A percentile compares a stretch with the other conserved stretches of the same genome.
These are phyloP conservation scores for Pulveroboletus sp. DNA, from an alignment of 768 basidiomycete species.

Conservation along the genomic window DNA sequence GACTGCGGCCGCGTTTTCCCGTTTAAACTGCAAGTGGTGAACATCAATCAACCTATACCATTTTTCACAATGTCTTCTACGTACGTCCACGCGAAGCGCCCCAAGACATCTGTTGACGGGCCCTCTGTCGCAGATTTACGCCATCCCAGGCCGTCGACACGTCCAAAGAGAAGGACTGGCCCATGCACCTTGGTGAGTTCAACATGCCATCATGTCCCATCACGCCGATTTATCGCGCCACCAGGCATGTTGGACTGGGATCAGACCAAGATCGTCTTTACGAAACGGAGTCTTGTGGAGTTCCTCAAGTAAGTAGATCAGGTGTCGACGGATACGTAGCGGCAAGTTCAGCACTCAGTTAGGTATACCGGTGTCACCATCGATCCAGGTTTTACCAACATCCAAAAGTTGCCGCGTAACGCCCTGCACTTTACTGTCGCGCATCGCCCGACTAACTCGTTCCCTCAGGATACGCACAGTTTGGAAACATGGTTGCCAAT, in stretches of 20 bases:
- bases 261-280: slow-evolving; percentile 70
- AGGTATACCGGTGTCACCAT: slow-evolving; percentile 76
- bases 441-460: background rate
- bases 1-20: background rate
- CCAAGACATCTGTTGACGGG: background rate
- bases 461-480: slow-evolving; percentile 63
- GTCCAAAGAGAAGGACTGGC: slow-evolving; percentile 73
- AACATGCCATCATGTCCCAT: background rate
- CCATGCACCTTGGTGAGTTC: slow-evolving; percentile 56
- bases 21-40: too few relatives aligned
- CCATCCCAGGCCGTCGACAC: slow-evolving; percentile 54
- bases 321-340: slow-evolving; percentile 1
- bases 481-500: slow-evolving; percentile 47
- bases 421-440: slow-evolving; percentile 5
- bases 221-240: background rate
- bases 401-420: slow-evolving; percentile 71
- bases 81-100: slow-evolving; percentile 11
- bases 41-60: background rate
- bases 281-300: slow-evolving; percentile 72
- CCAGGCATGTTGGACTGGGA: slow-evolving; percentile 84
- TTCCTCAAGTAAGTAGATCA: slow-evolving; percentile 61
- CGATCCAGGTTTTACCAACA: slow-evolving; percentile 72
- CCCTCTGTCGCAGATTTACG: slow-evolving; percentile 46
- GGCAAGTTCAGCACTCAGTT: slow-evolving; percentile 25
- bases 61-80: slow-evolving; percentile 22